These are phyloP conservation scores for Pyrenochaeta sp. DNA, from an alignment of 2,329 filamentous ascomycete species.

Conservation along the genomic window DNA sequence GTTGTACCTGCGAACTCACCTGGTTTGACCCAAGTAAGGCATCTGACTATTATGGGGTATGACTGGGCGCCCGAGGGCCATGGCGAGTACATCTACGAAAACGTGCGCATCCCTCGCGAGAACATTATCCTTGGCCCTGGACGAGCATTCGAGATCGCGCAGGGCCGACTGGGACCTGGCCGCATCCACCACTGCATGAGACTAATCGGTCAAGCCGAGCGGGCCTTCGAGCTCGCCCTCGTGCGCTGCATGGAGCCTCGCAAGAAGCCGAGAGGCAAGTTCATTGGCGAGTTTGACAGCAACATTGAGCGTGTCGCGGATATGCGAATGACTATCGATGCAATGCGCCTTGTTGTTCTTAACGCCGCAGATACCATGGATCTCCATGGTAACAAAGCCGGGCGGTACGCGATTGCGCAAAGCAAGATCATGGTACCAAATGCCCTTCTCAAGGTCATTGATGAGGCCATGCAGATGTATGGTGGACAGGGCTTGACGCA, in stretches of 20 bases:
- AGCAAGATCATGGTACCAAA: slow-evolving; percentile 55
- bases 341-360: slow-evolving; percentile 51
- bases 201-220: slow-evolving; percentile 54
- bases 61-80: slow-evolving; percentile 55
- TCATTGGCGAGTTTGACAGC: slow-evolving; percentile 53
- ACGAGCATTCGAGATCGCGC: slow-evolving; percentile 54
- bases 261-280: slow-evolving; percentile 52
- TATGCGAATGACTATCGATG: slow-evolving; percentile 54
- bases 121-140: slow-evolving; percentile 55
- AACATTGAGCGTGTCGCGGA: slow-evolving; percentile 54
- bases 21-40: slow-evolving; percentile 51
- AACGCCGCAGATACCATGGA: slow-evolving; percentile 56
- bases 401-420: slow-evolving; percentile 53
- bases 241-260: slow-evolving; percentile 49
- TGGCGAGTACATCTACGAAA: slow-evolving; percentile 54
- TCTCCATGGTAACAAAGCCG: slow-evolving; percentile 52
- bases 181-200: slow-evolving; percentile 57
- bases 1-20: slow-evolving; percentile 51
- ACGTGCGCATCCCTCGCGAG: slow-evolving; percentile 51
- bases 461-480: slow-evolving; percentile 56
- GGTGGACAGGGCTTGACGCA: slow-evolving; percentile 54
- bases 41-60: slow-evolving; percentile 54
- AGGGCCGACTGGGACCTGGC: slow-evolving; percentile 53
- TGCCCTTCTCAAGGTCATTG: slow-evolving; percentile 51
- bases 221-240: slow-evolving; percentile 53